A percentile compares a stretch with the other conserved stretches of the same genome.
These are phyloP conservation scores for Arabis alpina DNA, from an alignment of 345 rosid genomes.

Conservation along the genomic window DNA sequence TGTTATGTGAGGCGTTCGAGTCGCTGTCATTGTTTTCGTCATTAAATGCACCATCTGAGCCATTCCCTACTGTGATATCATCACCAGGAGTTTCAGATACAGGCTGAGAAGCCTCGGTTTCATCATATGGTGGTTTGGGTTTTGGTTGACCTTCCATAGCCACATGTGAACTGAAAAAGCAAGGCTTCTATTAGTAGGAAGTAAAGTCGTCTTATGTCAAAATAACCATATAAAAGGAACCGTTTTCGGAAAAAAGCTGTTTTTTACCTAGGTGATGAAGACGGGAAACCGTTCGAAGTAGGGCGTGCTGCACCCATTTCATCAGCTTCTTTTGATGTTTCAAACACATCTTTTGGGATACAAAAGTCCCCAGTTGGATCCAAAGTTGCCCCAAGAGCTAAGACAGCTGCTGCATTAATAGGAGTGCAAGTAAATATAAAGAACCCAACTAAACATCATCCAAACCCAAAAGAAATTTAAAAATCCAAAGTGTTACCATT, in stretches of 20 bases:
- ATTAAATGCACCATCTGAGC: constrained; percentile 19
- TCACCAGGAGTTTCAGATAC: constrained; percentile 55
- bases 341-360: constrained; percentile 44
- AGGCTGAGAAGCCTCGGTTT: constrained; percentile 37
- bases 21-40: constrained; percentile 45
- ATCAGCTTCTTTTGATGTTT: constrained; percentile 49
- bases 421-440: constrained; percentile 17
- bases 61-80: constrained; percentile 44
- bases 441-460: constrained; percentile 27
- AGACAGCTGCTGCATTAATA: constrained; percentile 40
- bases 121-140: constrained; percentile 41
- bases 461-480: background rate
- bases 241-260: background rate
- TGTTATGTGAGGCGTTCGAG: constrained; percentile 53
- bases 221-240: constrained; percentile 15
- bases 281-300: constrained; percentile 56
- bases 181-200: constrained; percentile 15
- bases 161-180: constrained; percentile 50
- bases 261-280: constrained; percentile 57
- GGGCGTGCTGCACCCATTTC: constrained; percentile 36
- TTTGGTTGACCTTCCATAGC: constrained; percentile 48
- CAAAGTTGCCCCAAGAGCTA: constrained; percentile 46
- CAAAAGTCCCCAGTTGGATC: constrained; percentile 43
- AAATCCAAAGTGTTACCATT: constrained; percentile 42
- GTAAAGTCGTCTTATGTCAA: constrained; percentile 14